Evolutionary conservation across 768 basidiomycete species (phyloP).

Genomic region (Tylopilus rubrobrunneus): DNA sequence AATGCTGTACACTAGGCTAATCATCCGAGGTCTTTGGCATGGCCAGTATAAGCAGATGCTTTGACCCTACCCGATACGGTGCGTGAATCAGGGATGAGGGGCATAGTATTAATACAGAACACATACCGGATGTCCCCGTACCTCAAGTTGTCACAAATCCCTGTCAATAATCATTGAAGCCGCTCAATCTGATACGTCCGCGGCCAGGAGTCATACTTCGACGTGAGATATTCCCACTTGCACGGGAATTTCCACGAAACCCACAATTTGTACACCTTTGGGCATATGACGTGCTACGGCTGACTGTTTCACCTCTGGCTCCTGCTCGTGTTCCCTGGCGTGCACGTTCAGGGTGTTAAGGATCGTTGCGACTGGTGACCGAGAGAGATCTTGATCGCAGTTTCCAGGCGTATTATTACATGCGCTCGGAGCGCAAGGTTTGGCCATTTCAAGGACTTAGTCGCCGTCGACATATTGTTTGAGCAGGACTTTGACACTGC

Average conservation of each 20-base stretch:
- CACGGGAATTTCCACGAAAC: constrained; percentile 1
- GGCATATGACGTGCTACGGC: not conserved
- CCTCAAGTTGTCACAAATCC: not conserved
- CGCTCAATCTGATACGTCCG: constrained; percentile 4
- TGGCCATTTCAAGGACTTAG: no score
- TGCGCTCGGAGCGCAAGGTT: not conserved
- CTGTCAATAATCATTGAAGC: not conserved
- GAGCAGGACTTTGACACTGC: not conserved
- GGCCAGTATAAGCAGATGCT: not conserved
- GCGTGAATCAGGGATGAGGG: constrained; percentile 2
- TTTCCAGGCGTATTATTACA: not conserved
- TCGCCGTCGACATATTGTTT: not conserved
- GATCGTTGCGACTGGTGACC: not conserved
- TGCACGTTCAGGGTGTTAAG: not conserved
- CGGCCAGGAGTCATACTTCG: not conserved
- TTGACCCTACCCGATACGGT: not conserved
- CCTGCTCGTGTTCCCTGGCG: not conserved
- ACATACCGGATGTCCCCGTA: not conserved
- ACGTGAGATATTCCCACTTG: not conserved
- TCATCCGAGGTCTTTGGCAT: constrained; percentile 1
- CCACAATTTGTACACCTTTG: not conserved
- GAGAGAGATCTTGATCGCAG: not conserved
- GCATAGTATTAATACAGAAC: not conserved
- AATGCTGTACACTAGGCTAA: constrained; percentile 7
- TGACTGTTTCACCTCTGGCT: not conserved